These are phyloP conservation scores for Ephemerocybe angulata DNA, from an alignment of 768 basidiomycete species.

Conservation along the genomic window DNA sequence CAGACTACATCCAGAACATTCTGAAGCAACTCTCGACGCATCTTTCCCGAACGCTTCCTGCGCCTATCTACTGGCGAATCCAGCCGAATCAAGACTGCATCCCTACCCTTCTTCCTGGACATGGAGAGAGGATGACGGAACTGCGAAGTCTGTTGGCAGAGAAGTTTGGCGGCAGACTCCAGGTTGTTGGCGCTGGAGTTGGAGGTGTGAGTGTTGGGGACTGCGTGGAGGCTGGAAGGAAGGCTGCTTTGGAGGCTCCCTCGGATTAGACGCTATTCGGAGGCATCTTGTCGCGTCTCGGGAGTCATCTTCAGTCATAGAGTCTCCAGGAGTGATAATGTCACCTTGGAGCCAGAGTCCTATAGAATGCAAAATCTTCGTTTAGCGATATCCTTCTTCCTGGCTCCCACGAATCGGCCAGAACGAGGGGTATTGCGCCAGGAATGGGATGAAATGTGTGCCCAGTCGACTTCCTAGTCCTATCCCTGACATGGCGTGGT, in stretches of 20 bases:
- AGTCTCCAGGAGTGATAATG: no score
- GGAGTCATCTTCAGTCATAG: background rate
- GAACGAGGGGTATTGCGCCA: no score
- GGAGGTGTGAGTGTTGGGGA: conserved; percentile 86
- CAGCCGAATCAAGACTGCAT: conserved; percentile 67
- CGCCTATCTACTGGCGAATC: conserved; percentile 51
- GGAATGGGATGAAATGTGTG: no score
- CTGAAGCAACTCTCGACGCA: conserved; percentile 43
- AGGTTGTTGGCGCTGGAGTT: conserved; percentile 80
- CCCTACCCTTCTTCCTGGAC: conserved; percentile 72
- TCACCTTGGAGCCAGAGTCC: background rate
- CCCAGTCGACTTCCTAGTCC: no score
- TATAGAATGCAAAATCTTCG: no score
- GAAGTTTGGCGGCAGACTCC: conserved; percentile 47
- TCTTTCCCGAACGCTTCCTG: conserved; percentile 44
- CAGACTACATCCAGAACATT: conserved; percentile 18
- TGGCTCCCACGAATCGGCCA: no score
- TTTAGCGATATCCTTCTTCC: no score
- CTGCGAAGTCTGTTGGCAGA: conserved; percentile 41
- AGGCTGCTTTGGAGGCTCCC: conserved; percentile 29
- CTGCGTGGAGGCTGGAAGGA: conserved; percentile 73
- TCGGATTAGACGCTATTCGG: background rate
- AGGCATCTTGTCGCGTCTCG: background rate
- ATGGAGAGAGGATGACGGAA: conserved; percentile 63
- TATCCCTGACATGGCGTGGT: no score